Evolutionary conservation across 2,329 filamentous ascomycete species (phyloP).

Genomic region (Fusarium ambrosium): DNA sequence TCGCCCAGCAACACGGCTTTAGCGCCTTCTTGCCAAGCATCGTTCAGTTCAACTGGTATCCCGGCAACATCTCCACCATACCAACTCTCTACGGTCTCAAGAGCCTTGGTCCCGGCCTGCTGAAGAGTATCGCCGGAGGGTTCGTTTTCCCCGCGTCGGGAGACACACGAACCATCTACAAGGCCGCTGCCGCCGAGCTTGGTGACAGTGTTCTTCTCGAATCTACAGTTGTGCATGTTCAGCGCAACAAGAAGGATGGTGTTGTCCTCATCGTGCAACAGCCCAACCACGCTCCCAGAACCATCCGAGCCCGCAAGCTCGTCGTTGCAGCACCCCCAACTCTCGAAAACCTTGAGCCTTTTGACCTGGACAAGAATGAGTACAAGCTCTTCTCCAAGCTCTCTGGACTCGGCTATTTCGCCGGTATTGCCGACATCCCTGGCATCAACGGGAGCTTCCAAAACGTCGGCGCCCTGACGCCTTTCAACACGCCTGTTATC

Average conservation of each 20-base stretch:
- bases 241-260: neutral
- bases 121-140: conserved; percentile 11
- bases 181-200: conserved; percentile 19
- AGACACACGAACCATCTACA: conserved; percentile 27
- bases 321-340: conserved; percentile 37
- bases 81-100: conserved; percentile 38
- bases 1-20: conserved; percentile 34
- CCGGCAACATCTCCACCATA: conserved; percentile 29
- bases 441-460: conserved; percentile 16
- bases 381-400: conserved; percentile 31
- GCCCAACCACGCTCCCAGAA: neutral
- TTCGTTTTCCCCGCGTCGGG: conserved; percentile 28
- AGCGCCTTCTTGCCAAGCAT: conserved; percentile 26
- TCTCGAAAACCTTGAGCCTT: conserved; percentile 14
- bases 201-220: conserved; percentile 14
- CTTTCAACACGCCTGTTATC: conserved; percentile 1
- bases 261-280: conserved; percentile 17
- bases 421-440: conserved; percentile 23
- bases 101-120: conserved; percentile 29
- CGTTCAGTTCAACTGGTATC: conserved; percentile 36
- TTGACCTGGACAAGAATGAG: conserved; percentile 19
- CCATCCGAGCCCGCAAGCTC: conserved; percentile 32
- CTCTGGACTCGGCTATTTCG: conserved; percentile 22
- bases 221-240: conserved; percentile 16
- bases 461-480: conserved; percentile 27